Percentiles rank a stretch among this genome's conserved stretches.
These are phyloP conservation scores for Neonectria magnoliae DNA, from an alignment of 2,329 filamentous ascomycete species.

Conservation along the genomic window DNA sequence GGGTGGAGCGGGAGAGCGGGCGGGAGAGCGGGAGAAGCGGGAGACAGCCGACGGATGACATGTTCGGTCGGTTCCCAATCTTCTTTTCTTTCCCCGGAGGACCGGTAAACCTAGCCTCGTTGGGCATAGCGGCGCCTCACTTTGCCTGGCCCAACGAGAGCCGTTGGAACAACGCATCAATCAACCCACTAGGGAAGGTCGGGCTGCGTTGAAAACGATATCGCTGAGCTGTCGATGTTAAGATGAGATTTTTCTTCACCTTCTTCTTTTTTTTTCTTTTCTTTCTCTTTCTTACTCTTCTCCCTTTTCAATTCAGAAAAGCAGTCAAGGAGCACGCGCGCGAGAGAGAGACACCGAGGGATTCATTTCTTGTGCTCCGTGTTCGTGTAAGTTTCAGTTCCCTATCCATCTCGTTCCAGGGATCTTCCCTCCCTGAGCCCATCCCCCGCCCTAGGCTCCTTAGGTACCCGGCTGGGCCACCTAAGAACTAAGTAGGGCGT, in stretches of 20 bases:
- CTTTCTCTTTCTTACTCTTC: background rate
- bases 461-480: too few species aligned
- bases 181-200: constrained; percentile 5
- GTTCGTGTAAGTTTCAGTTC: background rate
- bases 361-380: background rate
- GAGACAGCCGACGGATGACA: background rate
- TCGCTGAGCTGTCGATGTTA: constrained; percentile 10
- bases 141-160: constrained; percentile 18
- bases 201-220: background rate
- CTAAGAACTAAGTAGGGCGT: too few species aligned
- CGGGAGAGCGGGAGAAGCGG: background rate
- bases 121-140: constrained; percentile 2
- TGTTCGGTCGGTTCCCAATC: too few species aligned
- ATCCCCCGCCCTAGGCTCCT: background rate
- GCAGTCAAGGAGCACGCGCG: background rate
- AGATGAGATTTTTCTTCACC: background rate
- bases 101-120: constrained; percentile 6
- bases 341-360: background rate
- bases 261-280: background rate
- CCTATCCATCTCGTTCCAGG: background rate
- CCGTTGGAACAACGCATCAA: constrained; percentile 26
- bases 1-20: background rate
- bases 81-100: background rate
- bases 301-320: background rate
- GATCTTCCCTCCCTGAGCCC: background rate